Conservation (phyloP, 2,329 filamentous ascomycete genomes). For the Fusarium illudens region DNA sequence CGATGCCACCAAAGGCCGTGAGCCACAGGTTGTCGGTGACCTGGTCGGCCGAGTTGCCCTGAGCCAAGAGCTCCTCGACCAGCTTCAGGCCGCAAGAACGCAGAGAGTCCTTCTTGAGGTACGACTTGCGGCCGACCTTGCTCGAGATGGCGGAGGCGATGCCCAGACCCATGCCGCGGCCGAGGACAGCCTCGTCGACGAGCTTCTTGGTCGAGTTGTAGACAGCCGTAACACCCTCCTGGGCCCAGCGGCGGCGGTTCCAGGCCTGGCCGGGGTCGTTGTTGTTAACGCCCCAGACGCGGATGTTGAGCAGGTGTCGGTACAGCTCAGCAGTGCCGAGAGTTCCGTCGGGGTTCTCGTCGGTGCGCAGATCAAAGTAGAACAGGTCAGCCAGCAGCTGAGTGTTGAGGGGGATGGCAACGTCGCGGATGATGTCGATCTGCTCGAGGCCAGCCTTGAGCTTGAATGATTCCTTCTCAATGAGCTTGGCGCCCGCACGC, state of each 20-base stretch:
- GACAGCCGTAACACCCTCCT: conserved; percentile 49
- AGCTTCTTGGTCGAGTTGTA: conserved; percentile 51
- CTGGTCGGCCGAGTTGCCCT: conserved; percentile 45
- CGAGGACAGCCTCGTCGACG: conserved; percentile 48
- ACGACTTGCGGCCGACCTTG: conserved; percentile 40
- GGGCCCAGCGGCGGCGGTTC: conserved; percentile 54
- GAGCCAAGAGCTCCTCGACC: conserved; percentile 48
- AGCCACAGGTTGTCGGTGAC: conserved; percentile 51
- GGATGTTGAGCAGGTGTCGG: conserved; percentile 53
- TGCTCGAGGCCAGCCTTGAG: conserved; percentile 50
- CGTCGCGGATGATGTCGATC: conserved; percentile 57
- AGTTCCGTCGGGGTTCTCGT: conserved; percentile 60
- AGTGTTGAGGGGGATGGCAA: conserved; percentile 67
- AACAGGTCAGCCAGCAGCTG: conserved; percentile 65
- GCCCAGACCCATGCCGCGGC: conserved; percentile 46
- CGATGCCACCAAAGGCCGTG: conserved; percentile 52
- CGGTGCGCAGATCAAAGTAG: conserved; percentile 65
- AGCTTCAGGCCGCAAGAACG: conserved; percentile 51
- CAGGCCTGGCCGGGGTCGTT: conserved; percentile 57
- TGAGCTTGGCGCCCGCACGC: conserved; percentile 50
- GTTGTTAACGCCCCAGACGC: conserved; percentile 57
- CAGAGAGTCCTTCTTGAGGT: conserved; percentile 49
- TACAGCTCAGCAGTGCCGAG: conserved; percentile 54
- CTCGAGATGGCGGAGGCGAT: conserved; percentile 43
- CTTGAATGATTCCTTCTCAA: conserved; percentile 50